Evolutionary conservation across 2,329 filamentous ascomycete genomes (phyloP).

Genomic region (Paraphaeosphaeria sporulosa): DNA sequence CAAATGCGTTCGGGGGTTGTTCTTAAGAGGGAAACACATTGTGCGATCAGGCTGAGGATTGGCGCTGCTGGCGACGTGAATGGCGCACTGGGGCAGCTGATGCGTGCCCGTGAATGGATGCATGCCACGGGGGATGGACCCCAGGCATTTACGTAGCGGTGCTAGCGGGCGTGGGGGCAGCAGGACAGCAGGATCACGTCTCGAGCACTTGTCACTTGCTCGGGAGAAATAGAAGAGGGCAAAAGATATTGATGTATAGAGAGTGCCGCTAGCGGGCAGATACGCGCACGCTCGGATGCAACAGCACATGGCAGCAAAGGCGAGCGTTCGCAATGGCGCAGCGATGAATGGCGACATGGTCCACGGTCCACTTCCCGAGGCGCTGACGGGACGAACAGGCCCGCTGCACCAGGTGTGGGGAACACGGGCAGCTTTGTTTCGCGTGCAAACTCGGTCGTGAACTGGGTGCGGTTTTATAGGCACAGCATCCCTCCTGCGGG

Average conservation of each 20-base stretch:
- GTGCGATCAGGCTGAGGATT: slow-evolving; percentile 4
- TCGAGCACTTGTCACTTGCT: neutral
- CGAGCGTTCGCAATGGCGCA: slow-evolving; percentile 3
- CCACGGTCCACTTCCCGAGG: slow-evolving; percentile 12
- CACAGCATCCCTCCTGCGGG: slow-evolving; percentile 30
- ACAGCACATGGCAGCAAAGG: neutral
- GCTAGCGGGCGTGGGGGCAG: neutral
- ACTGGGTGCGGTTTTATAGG: slow-evolving; percentile 36
- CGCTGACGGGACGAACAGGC: slow-evolving; percentile 11
- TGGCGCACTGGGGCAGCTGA: slow-evolving; percentile 7
- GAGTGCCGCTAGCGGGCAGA: neutral
- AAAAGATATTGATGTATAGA: no score
- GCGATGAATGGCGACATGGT: slow-evolving; percentile 11
- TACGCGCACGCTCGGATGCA: neutral
- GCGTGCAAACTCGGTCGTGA: slow-evolving; percentile 6
- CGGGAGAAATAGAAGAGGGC: no score
- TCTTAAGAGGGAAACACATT: neutral
- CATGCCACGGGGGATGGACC: neutral
- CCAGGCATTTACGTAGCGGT: slow-evolving; percentile 6
- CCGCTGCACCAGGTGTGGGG: slow-evolving; percentile 13
- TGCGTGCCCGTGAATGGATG: neutral
- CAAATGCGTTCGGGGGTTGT: neutral
- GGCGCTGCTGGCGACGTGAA: slow-evolving; percentile 3
- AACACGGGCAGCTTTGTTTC: slow-evolving; percentile 6
- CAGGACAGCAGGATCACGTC: neutral